These are phyloP conservation scores for Maudiozyma barnettii DNA, from an alignment of 805 yeast species.

Conservation along the genomic window DNA sequence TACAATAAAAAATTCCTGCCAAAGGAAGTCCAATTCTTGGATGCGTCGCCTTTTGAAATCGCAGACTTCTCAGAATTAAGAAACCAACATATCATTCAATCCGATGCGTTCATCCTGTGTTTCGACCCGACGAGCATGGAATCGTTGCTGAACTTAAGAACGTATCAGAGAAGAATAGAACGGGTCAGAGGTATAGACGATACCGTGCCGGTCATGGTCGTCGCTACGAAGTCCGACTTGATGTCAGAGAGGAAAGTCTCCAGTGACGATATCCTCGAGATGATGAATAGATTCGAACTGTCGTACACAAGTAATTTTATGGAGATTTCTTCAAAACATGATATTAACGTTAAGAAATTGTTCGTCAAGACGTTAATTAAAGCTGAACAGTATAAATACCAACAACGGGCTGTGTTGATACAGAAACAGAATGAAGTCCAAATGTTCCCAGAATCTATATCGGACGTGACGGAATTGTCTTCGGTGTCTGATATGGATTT, in stretches of 20 bases:
- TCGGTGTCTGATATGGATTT: background rate
- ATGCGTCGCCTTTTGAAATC: constrained; percentile 14
- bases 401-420: background rate
- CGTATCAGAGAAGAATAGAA: constrained; percentile 15
- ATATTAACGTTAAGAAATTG: constrained; percentile 11
- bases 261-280: constrained; percentile 8
- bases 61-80: constrained; percentile 18
- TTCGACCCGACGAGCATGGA: constrained; percentile 16
- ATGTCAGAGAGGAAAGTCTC: constrained; percentile 7
- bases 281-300: constrained; percentile 12
- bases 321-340: constrained; percentile 19
- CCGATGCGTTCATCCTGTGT: constrained; percentile 25
- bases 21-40: constrained; percentile 18
- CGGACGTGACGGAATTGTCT: background rate
- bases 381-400: constrained; percentile 10
- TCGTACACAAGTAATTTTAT: constrained; percentile 10
- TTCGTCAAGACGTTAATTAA: constrained; percentile 9
- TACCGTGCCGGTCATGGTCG: constrained; percentile 15
- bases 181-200: constrained; percentile 11
- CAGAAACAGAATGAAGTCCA: background rate
- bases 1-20: background rate
- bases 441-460: background rate
- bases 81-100: constrained; percentile 19
- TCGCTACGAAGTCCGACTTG: constrained; percentile 18
- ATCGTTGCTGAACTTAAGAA: constrained; percentile 15